Base-by-base conservation (phyloP, 305 asterid genomes). In the Fraxinus greggii region DNA sequence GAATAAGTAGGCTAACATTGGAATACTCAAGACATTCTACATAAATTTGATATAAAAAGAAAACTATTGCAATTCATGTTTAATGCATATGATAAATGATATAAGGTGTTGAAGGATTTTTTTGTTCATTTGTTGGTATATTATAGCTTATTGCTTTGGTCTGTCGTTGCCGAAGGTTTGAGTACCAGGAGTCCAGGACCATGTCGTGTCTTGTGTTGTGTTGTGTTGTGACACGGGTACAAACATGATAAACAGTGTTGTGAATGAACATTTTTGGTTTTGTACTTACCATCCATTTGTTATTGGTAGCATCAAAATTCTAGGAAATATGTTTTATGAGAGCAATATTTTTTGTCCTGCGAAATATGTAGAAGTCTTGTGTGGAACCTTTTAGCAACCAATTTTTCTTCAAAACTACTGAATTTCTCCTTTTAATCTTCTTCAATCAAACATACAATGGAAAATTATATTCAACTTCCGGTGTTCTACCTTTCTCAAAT, bases 321-420 rank as follows among this genome's bases (percentile, higher is more conserved):
- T 70, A 63, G 36, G 38, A 72, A 84, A 79, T 80, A 78, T 76
- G 59, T 69, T 54, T 56, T 24, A 51, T 51, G 72, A 24, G 17
- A 63, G 72, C n/a, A 3, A 9, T 63, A 7, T 24, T 63, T 23
- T 17, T 24, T 63, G 72, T 24, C 33, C 72, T 63, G 7, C 1
- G 1, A 59, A 61, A 63, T 63, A 8, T 29, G 6, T 63, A 28
- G 24, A 15, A 28, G 36, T 67, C 8, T 26, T 28, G 9, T 28
- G 4, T 12, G 35, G 38, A 26, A 67, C 72, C 72, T 65, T 26
- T 45, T 23, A 36, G 4, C 15, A 63, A 63, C 33, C 33, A 65
- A 4, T 51, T 69, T 65, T 76, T 77, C 54, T 67, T 28, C 73
- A 29, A 69, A 31, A 54, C 29, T 61, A 7, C 33, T 31, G 17